Conservation (phyloP, 2,329 filamentous ascomycete species). For the Trichoderma sp. region DNA sequence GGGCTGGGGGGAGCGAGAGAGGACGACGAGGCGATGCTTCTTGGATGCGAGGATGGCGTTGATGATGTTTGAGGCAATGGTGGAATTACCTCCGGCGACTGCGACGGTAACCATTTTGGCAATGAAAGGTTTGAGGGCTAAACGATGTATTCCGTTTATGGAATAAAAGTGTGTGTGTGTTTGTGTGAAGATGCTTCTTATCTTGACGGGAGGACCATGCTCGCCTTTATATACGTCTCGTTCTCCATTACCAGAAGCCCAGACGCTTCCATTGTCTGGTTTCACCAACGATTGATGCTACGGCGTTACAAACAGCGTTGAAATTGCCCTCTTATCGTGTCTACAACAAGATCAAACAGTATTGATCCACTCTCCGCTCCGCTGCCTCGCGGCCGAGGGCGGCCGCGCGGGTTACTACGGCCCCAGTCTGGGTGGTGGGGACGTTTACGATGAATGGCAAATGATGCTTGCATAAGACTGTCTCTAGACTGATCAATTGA, state of each 20-base stretch:
- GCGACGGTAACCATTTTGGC: constrained; percentile 23
- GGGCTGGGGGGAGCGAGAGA: constrained; percentile 12
- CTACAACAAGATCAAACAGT: not conserved
- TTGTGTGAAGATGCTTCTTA: not conserved
- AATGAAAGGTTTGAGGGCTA: not conserved
- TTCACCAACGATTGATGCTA: not conserved
- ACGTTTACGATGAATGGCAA: not conserved
- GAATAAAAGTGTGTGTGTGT: not conserved
- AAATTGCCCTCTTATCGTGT: not conserved
- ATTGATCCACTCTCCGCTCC: not conserved
- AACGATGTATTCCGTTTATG: not conserved
- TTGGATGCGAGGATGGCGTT: constrained; percentile 15
- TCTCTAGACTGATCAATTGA: not conserved
- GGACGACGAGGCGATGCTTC: constrained; percentile 17
- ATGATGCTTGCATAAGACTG: not conserved
- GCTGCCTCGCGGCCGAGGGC: not conserved
- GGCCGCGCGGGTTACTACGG: not conserved
- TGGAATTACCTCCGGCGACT: constrained; percentile 14
- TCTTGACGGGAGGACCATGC: not conserved
- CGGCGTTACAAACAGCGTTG: no score
- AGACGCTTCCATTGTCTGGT: no score
- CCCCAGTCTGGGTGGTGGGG: not conserved
- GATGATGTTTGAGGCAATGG: constrained; percentile 23
- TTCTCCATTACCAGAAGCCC: not conserved
- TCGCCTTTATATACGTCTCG: not conserved